Evolutionary conservation across 2,329 filamentous ascomycete genomes (phyloP), one percentile per base, ranked within the genome.

Genomic region (Septoria petroselini): DNA sequence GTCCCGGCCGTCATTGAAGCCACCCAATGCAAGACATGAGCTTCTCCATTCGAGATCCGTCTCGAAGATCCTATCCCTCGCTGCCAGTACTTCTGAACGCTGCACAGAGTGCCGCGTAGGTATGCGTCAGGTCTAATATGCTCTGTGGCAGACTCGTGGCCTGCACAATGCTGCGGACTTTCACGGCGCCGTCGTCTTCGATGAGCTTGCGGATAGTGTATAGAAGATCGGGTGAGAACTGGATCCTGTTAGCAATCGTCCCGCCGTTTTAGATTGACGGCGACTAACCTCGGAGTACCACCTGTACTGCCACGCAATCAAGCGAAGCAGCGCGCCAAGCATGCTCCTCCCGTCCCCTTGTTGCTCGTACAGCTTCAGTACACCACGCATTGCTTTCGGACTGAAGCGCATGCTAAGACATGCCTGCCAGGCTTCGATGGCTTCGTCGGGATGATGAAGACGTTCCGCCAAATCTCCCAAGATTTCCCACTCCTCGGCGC

Each of bases 251-350:
- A 58, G 53, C 48, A 18, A 21, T 9, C 12, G 29, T 4, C 9
- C 39, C 3, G 3, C 3, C 1, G 14, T 4, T 9, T 3, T 11
- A 12, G 2, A 15, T 15, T 6, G 3, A 14, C 4, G 1, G n/a
- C 15, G 17, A 55, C 73, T 63, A 70, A 85, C 83, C 80, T 98
- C 93, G 49, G 91, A 96, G 74, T 98, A 98, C 93, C 93, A 98
- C 60, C 93, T 80, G 72, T 96, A 98, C 73, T 98, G 93, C 93
- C 93, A 98, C 9, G 91, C 93, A 27, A 97, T 88, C 34, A 98
- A 76, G 44, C 90, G 79, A 58, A 98, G 96, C 51, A 96, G 77
- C n/a, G 88, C 84, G 21, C 84, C 86, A 5, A 97, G 79, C 50
- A 85, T 88, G 53, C 90, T 86, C 54, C 89, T 77, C 3, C 88